phyloP scores from a whole-genome alignment of 2,329 filamentous ascomycete species.

The Geosmithia morbida region DNA sequence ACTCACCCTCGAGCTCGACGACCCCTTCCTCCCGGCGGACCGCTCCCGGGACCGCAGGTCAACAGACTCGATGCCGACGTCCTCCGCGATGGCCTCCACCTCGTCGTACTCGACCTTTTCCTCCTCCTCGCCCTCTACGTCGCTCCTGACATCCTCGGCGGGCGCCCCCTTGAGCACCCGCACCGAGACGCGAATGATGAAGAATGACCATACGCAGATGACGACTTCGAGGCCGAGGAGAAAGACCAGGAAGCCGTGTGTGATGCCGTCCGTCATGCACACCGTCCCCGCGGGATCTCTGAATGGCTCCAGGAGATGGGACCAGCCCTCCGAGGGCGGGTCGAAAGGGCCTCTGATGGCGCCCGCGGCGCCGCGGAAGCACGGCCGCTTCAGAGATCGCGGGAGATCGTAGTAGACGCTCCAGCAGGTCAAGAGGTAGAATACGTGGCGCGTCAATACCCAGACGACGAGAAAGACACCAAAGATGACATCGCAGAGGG shows the following conservation, averaged over 20 bases:
- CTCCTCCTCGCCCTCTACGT: slow-evolving; percentile 62
- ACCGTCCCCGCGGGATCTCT: slow-evolving; percentile 55
- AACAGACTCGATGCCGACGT: slow-evolving; percentile 60
- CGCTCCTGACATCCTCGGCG: slow-evolving; percentile 78
- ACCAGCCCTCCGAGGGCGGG: slow-evolving; percentile 34
- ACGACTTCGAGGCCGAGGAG: slow-evolving; percentile 68
- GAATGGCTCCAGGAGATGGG: slow-evolving; percentile 59
- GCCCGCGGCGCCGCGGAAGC: slow-evolving; percentile 49
- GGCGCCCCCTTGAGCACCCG: slow-evolving; percentile 62
- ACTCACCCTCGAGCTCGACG: slow-evolving; percentile 39
- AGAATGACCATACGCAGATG: slow-evolving; percentile 74
- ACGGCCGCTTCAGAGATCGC: slow-evolving; percentile 48
- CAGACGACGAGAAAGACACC: slow-evolving; percentile 79
- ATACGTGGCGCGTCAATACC: slow-evolving; percentile 68
- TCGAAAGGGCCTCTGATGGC: slow-evolving; percentile 39
- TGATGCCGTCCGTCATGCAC: slow-evolving; percentile 65
- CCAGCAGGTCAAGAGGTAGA: slow-evolving; percentile 70
- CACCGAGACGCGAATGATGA: slow-evolving; percentile 74
- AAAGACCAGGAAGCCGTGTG: slow-evolving; percentile 61
- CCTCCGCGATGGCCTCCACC: slow-evolving; percentile 45
- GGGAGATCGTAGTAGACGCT: slow-evolving; percentile 60
- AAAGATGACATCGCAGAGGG: slow-evolving; percentile 68
- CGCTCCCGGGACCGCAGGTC: slow-evolving; percentile 51
- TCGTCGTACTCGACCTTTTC: slow-evolving; percentile 38
- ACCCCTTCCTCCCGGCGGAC: slow-evolving; percentile 37